Base-by-base conservation (phyloP, 176 grass and related monocot genomes). In the Avena atlantica region DNA sequence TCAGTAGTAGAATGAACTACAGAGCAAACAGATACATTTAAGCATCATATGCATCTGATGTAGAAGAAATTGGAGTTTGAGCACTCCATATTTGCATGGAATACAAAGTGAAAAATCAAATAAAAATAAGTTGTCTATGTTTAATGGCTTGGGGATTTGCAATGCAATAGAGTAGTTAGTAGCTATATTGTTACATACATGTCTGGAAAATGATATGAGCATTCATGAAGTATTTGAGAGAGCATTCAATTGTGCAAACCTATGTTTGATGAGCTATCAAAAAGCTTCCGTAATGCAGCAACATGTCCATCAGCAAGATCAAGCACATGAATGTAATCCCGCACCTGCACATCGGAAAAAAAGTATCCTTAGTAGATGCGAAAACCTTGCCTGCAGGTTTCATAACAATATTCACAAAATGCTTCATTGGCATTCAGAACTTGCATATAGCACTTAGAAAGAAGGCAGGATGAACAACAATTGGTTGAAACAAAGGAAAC, bases 301-400 rank as follows among this genome's bases (percentile, higher is more conserved):
- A 94, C 86, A 92, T 98, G 96, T 57, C 96, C 96, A 45, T 94
- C 96, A 37, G 96, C 96, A 79, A 98, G 90, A 83, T 98, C 96
- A 85, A 98, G 65, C 56, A 98, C 93, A 87, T 98, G 96, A 77
- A 98, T 96, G 48, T 98, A 98, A 85, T 98, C 93, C 29, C 96
- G 89, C 86, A 98, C 84, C 93, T 98, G 84, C 66, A 84, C 64
- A 76, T 49, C 58, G 75, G 48, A 20, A 14, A 87, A 57, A 84
- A 70, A 58, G 34, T 81, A 40, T 85, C 79, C 31, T 88, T 69
- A 81, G 42, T 60, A 66, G 9, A 80, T 84, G 36, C 11, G 53
- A 70, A 65, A 20, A 64, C n/a, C 36, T 17, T 59, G 77, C 42
- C 51, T 80, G 65, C 27, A 56, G 5, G 27, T 37, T 7, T 72